Base-by-base conservation (phyloP, 1,284 basidiomycete species). In the Microbotryum intermedium region DNA sequence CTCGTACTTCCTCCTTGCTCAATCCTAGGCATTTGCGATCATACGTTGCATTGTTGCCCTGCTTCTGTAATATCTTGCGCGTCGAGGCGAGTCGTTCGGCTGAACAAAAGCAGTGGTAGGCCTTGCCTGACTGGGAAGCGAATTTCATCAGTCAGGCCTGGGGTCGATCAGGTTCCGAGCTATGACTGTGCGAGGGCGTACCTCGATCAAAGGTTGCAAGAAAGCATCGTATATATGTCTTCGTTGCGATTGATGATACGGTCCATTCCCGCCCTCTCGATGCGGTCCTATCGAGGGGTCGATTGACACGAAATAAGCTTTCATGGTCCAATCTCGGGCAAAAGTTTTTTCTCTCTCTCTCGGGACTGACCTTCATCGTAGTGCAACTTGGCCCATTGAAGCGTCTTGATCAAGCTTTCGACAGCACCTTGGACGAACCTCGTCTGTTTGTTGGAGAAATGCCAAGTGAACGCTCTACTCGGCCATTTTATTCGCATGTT, bases 91-190 rank as follows among this genome's bases (percentile, higher is more conserved):
- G 79, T 51, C 82, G 81, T 60, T 87, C 83, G 0, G 83, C 77
- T 0, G 85, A 82, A 73, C 93, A 95, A 77, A 98, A 99, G 74
- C 95, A 97, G 26, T 89, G 84, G 74, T 99, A 99, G 3, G 94
- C 95, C 59, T 88, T 82, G 1, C 87, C 88, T 21, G 81, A 34
- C 61, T 68, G 59, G n/a, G 30, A 16, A 44, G 26, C 11, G 28
- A 4, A 23, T 28, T 16, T 18, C 10, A 11, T 45, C 3, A 25
- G 50, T 44, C 21, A 53, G 21, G 34, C 8, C 13, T 11, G 13
- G 6, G 23, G 28, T 10, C 9, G 54, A 39, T 16, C 21, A 16
- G 28, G 23, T 30, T 26, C 20, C 25, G 43, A 39, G 50, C 6
- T 23, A 20, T 10, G 16, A 26, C 18, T 21, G n/a, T 13, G 43